Conservation (phyloP, 768 basidiomycete genomes). For the Arthromyces matolae region DNA sequence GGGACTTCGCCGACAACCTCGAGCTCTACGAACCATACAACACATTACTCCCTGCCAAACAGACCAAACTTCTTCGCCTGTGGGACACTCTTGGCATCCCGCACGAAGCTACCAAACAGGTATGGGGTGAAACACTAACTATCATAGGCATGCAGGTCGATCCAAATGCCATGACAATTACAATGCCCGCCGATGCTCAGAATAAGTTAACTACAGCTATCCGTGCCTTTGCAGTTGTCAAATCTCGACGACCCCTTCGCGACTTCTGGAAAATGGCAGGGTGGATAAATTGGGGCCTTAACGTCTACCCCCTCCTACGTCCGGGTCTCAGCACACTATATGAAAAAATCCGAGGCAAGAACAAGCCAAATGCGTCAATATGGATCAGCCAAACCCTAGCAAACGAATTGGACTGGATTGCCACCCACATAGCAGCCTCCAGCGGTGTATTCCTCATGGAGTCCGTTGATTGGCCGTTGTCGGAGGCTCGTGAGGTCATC, state of each 20-base stretch:
- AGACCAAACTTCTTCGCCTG: constrained; percentile 24
- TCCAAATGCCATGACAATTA: constrained; percentile 11
- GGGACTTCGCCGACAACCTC: background rate
- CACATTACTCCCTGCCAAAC: constrained; percentile 11
- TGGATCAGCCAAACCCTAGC: too few species aligned
- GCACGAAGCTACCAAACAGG: constrained; percentile 26
- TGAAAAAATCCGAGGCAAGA: constrained; percentile 10
- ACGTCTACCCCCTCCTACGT: constrained; percentile 19
- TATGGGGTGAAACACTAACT: constrained; percentile 18
- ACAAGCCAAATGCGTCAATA: too few species aligned
- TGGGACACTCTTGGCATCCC: constrained; percentile 25
- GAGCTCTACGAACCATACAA: background rate
- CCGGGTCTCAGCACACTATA: constrained; percentile 16
- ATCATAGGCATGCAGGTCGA: constrained; percentile 33
- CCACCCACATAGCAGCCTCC: too few species aligned
- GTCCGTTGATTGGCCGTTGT: too few species aligned
- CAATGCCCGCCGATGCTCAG: constrained; percentile 12
- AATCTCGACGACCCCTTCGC: background rate
- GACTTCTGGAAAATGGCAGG: constrained; percentile 28
- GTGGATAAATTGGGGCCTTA: constrained; percentile 32
- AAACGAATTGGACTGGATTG: too few species aligned
- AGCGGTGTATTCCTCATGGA: too few species aligned
- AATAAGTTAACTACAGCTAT: constrained; percentile 14
- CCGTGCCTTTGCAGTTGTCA: background rate
- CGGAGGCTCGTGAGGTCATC: too few species aligned